Evolutionary conservation across 805 yeast genomes (phyloP), one percentile per base, ranked within the genome.

Genomic region (Candida stauntonica): DNA sequence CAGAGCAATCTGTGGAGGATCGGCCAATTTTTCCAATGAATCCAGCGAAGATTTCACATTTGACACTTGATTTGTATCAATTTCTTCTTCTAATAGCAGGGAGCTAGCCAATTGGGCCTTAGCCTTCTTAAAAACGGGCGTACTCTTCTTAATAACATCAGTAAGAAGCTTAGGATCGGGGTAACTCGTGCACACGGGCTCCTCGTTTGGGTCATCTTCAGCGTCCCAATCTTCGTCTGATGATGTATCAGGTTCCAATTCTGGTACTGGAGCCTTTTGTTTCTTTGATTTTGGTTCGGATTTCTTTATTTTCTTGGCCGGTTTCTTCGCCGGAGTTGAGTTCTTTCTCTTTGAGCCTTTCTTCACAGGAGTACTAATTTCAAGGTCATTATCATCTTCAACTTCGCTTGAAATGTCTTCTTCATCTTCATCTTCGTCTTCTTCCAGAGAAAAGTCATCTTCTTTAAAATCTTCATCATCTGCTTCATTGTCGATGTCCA

Each of bases 391-490:
- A 2, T 39, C 47, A 13, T 39, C 47, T 4, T 45, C 56, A 19
- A 26, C 13, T 14, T 26, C 28, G 28, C 12, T 26, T 9, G 28
- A 26, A 8, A 9, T 14, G 6, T 26, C 28, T 7, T 26, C 28
- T 26, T 26, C 56, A 2, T 45, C 54, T 5, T 50, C 63, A 7
- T 45, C 58, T 1, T 57, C 61, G 28, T 60, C 72, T 19, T 45
- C 54, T 17, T 23, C 48, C 3, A 35, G 43, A 8, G 28, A 26
- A n/a, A 34, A 31, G 5, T 40, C 49, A 2, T 42, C 51, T 17
- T 41, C 52, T n/a, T 46, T 46, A 29, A 50, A 56, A n/a, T 55
- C 60, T n/a, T 51, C 62, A 30, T 60, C 62, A 29, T 54, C 57
- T 3, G 52, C 60, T 26, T 54, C 63, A 27, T 61, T 62, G 31